Base-by-base conservation (phyloP, 129 eudicot species). In the Silybum marianum region DNA sequence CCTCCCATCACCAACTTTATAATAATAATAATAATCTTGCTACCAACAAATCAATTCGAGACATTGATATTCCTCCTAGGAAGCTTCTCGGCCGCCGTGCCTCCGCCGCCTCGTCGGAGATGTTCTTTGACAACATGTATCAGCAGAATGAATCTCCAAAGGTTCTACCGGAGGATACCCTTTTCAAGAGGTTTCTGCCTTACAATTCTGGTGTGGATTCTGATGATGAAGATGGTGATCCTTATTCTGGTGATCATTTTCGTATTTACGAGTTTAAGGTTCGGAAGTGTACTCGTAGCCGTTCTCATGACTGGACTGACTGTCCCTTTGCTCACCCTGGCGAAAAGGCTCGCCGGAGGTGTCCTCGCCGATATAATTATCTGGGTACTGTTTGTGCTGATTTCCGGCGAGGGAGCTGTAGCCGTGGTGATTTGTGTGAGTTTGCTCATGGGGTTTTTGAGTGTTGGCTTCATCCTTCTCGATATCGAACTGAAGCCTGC, bases 31-130 rank as follows among this genome's bases (percentile, higher is more conserved):
- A 38, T 38, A 54, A 54, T 54, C 90, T 82, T 26, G 75, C 42
- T 44, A 28, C 85, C 60, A 30, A 91, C 40, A 93, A 91, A 30
- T 9, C 88, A 24, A 83, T 89, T 69, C 86, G 91, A 9, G 92
- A 89, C 3, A 80, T 89, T 25, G 96, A 93, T 63, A 93, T 93
- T 75, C 98, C 98, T 1, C 98, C 98, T 0, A 80, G 98, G 24
- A 93, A 91, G 83, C 97, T 89, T 78, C 91, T 89, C 76, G n/a
- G 85, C 75, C 91, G 93, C 79, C 91, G 88, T 28, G 67, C 85
- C 51, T 25, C 84, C 65, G 81, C 86, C n/a, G 24, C 82, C 51
- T 72, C 78, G 7, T 77, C 71, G 19, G 85, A 81, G 12, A 1
- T 68, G 3, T 72, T 69, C 36, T 22, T 76, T 23, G 82, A 87